Conservation (phyloP, 2,329 filamentous ascomycete genomes). For the Botrytis medusae region DNA sequence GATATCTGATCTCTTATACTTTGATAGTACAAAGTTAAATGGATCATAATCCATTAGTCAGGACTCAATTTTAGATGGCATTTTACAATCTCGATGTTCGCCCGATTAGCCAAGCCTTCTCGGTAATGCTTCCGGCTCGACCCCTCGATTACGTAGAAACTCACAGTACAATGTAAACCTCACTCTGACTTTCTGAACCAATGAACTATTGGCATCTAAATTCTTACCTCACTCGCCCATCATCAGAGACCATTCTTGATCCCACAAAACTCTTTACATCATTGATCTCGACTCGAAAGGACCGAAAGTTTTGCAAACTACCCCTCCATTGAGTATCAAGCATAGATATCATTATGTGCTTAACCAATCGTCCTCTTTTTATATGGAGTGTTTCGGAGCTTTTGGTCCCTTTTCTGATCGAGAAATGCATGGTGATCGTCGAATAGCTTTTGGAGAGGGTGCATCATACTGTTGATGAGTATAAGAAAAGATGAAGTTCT, state of each 20-base stretch:
- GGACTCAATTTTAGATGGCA: background rate
- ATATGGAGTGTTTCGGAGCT: constrained; percentile 11
- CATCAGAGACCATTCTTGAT: background rate
- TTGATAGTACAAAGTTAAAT: background rate
- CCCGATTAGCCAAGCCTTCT: background rate
- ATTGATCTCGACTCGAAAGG: background rate
- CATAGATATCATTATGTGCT: background rate
- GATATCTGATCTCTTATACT: background rate
- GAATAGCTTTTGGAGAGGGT: background rate
- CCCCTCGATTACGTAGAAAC: constrained; percentile 1
- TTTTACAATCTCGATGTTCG: constrained; percentile 10
- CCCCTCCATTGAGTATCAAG: constrained; percentile 7
- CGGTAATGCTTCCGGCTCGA: constrained; percentile 1
- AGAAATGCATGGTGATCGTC: background rate
- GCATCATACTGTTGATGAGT: background rate
- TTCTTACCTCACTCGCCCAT: background rate
- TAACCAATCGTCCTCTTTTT: background rate
- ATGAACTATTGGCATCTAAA: background rate
- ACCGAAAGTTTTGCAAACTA: background rate
- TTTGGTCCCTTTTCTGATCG: constrained; percentile 7
- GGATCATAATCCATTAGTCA: background rate
- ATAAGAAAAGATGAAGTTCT: constrained; percentile 31
- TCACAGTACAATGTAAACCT: background rate
- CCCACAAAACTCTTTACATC: background rate
- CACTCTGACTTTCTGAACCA: background rate